These are phyloP conservation scores for Penicillium sp. DNA, from an alignment of 2,329 filamentous ascomycete genomes.

Conservation along the genomic window DNA sequence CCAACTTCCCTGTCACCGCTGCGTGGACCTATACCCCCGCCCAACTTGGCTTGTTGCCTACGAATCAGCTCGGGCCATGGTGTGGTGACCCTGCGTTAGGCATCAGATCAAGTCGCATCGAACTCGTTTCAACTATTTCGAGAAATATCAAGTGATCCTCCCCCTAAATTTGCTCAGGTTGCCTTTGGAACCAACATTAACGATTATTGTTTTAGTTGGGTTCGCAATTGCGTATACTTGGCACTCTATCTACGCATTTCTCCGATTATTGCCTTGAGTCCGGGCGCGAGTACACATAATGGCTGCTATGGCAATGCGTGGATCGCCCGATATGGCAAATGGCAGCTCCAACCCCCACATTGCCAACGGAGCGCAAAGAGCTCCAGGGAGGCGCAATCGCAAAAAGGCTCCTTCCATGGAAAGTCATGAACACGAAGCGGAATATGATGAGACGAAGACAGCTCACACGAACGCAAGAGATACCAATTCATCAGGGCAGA, in stretches of 20 bases:
- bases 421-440: slow-evolving; percentile 3
- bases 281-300: slow-evolving; percentile 7
- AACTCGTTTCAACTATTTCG: not conserved
- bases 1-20: not conserved
- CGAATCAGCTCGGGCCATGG: slow-evolving; percentile 9
- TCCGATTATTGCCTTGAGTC: not conserved
- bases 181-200: slow-evolving; percentile 9
- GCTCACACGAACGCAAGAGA: not conserved
- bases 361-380: slow-evolving; percentile 8
- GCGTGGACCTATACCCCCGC: slow-evolving; percentile 1
- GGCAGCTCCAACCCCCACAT: slow-evolving; percentile 5
- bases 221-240: slow-evolving; percentile 4
- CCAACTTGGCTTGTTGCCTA: slow-evolving; percentile 1
- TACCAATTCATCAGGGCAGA: not conserved
- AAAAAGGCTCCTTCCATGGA: not conserved
- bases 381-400: slow-evolving; percentile 8
- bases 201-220: slow-evolving; percentile 7
- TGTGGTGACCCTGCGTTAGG: slow-evolving; percentile 15
- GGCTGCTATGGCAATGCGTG: slow-evolving; percentile 13
- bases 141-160: not conserved
- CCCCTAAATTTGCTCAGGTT: not conserved
- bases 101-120: slow-evolving; percentile 10
- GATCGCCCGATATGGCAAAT: slow-evolving; percentile 17
- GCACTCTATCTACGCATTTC: not conserved
- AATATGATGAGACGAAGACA: slow-evolving; percentile 2